These are phyloP conservation scores for Candida railenensis DNA, from an alignment of 805 yeast species.

Conservation along the genomic window DNA sequence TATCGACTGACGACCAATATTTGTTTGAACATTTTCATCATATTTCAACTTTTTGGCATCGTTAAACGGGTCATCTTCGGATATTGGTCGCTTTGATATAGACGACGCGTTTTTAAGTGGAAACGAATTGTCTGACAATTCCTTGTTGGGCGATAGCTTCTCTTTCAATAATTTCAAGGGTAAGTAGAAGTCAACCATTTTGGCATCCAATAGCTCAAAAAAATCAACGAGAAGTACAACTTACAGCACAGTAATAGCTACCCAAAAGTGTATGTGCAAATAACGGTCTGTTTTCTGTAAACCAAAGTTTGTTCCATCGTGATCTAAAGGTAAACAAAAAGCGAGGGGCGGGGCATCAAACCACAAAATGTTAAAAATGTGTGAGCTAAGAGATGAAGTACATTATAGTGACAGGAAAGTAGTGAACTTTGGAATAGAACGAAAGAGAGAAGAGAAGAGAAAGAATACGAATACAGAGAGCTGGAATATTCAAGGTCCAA, in stretches of 20 bases:
- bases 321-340: neutral
- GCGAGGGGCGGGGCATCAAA: neutral
- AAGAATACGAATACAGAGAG: too few relatives aligned
- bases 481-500: too few relatives aligned
- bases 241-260: too few relatives aligned
- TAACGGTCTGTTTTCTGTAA: too few relatives aligned
- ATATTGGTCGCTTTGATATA: constrained; percentile 11
- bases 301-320: too few relatives aligned
- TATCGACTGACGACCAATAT: neutral
- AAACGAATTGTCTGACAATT: neutral
- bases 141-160: constrained; percentile 20
- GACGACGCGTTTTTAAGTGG: neutral
- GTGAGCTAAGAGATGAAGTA: neutral
- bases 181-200: constrained; percentile 11
- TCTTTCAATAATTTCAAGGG: constrained; percentile 23
- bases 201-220: neutral
- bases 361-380: neutral
- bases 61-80: constrained; percentile 29
- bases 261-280: too few relatives aligned
- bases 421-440: too few relatives aligned
- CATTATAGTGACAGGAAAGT: too few relatives aligned
- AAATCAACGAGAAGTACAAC: neutral
- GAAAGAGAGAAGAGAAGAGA: too few relatives aligned
- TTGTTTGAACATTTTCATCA: neutral
- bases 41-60: constrained; percentile 13